Evolutionary conservation across 257 asterid genomes (phyloP).

Genomic region (Verbascum thapsus): DNA sequence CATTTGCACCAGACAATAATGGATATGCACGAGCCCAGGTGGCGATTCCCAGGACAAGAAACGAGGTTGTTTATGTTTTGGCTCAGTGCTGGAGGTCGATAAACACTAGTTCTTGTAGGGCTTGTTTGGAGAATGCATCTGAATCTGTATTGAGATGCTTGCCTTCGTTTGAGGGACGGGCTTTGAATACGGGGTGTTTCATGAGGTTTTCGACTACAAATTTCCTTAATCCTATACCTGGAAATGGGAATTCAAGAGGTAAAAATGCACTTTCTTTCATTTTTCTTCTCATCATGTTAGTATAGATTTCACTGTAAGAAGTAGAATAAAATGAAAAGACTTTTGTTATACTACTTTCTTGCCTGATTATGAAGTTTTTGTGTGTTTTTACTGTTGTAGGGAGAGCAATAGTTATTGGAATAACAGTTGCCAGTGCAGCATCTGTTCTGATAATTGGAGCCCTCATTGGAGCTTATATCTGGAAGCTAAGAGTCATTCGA

Average conservation of each 20-base stretch:
- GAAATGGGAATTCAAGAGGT: slow-evolving; percentile 67
- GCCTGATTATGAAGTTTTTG: no score
- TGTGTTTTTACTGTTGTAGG: neutral
- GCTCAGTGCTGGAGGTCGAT: slow-evolving; percentile 72
- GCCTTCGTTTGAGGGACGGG: slow-evolving; percentile 68
- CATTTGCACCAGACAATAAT: slow-evolving; percentile 40
- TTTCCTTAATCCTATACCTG: slow-evolving; percentile 57
- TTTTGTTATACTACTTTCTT: no score
- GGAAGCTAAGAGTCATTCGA: no score
- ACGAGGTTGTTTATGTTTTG: slow-evolving; percentile 50
- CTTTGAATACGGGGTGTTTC: slow-evolving; percentile 68
- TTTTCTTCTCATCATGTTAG: no score
- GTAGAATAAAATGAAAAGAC: no score
- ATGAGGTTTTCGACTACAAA: slow-evolving; percentile 62
- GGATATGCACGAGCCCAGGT: slow-evolving; percentile 50
- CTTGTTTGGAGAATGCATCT: slow-evolving; percentile 63
- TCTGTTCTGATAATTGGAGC: no score
- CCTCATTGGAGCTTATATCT: no score
- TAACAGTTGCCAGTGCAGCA: no score
- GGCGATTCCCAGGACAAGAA: slow-evolving; percentile 32
- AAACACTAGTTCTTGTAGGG: slow-evolving; percentile 42
- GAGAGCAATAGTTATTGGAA: no score
- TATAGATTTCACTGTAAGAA: no score
- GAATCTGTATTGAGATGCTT: slow-evolving; percentile 48
- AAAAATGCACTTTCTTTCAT: neutral